Conservation (phyloP, 495 filamentous ascomycete genomes). For the Daldinia concentrica region DNA sequence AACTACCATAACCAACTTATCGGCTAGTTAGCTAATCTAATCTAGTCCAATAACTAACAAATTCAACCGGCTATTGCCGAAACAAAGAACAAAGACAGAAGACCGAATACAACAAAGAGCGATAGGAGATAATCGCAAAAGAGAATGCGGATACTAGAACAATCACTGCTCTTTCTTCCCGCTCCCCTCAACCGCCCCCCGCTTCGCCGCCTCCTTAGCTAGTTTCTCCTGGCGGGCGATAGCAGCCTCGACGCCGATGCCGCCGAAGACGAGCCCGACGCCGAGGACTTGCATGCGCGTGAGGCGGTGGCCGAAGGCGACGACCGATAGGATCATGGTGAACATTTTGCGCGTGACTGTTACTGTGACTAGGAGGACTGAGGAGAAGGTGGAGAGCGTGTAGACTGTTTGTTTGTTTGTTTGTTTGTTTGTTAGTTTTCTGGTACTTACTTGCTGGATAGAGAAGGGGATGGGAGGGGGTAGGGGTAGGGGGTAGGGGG, state of each 20-base stretch:
- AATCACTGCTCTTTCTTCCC: conserved; percentile 48
- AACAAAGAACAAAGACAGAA: neutral
- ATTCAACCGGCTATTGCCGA: neutral
- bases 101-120: no score
- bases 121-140: no score
- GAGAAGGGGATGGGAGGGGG: neutral
- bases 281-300: conserved; percentile 89
- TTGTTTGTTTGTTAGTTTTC: conserved; percentile 20
- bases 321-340: conserved; percentile 95
- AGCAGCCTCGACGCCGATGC: conserved; percentile 87
- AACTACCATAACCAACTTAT: no score
- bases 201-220: conserved; percentile 77
- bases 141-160: neutral
- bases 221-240: conserved; percentile 86
- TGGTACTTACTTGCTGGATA: neutral
- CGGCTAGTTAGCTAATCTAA: no score
- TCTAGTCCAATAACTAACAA: no score
- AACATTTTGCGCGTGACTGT: conserved; percentile 99
- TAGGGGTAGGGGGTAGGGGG: neutral
- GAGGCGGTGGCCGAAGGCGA: conserved; percentile 91
- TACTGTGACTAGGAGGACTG: conserved; percentile 90
- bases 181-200: conserved; percentile 52
- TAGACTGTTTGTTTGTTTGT: conserved; percentile 79
- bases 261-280: conserved; percentile 91
- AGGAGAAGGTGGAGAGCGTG: conserved; percentile 90